Base-by-base conservation (phyloP, 129 eudicot species). In the Lonicera japonica region DNA sequence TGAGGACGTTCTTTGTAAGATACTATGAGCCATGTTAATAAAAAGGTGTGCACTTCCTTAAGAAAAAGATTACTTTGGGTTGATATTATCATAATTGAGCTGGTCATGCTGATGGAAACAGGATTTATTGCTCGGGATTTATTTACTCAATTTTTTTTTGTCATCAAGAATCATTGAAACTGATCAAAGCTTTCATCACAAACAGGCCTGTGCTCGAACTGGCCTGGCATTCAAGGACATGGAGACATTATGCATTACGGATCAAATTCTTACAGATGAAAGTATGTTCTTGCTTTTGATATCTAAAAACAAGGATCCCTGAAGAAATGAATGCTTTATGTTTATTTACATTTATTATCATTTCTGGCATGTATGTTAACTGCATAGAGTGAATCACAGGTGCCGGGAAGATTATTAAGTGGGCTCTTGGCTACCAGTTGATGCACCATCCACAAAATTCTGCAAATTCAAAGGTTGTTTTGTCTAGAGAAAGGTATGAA, bases 351-450 rank as follows among this genome's bases (percentile, higher is more conserved):
- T 60, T 43, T 8, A 10, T 14, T 38, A 43, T 4, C 13, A 8
- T 10, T 11, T 10, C 16, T 29, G n/a, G 13, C 50, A 10, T 8
- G 16, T 43, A 14, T 21, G 46, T 58, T 29, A 0, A 29, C 56
- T n/a, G n/a, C n/a, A n/a, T n/a, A n/a, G n/a, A n/a, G n/a, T n/a
- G 20, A 11, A 24, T 51, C 68, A 75, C 75, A 92, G 98, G 88
- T 73, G 90, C 95, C 19, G 95, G 80, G 79, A 92, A 92, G 81
- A 81, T 87, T 14, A 79, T 92, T 21, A 96, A 95, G 21, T 92
- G 96, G 96, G 98, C 96, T 74, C 61, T 92, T 61, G 80, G 90
- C 68, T 81, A 87, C 73, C 88, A 84, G 67, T 39, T 87, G 64
- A 87, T 84, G 96, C 85, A 79, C 6, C 70, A 80, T 50, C 56